These are phyloP conservation scores for Pholiota conissans DNA, from an alignment of 768 basidiomycete genomes.

Conservation along the genomic window DNA sequence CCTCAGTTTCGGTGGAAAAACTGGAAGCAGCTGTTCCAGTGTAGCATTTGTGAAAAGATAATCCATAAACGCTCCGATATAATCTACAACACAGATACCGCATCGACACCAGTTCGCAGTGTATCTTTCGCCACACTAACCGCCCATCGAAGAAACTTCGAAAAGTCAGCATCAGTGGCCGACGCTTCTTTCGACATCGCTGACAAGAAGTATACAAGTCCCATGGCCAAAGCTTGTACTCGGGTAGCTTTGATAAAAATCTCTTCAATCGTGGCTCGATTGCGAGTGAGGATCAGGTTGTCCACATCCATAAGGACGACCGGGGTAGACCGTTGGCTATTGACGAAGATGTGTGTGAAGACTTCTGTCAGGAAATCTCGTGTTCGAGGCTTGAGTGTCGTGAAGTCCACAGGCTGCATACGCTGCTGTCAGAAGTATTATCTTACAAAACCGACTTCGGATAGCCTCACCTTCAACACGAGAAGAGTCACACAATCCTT, in stretches of 20 bases:
- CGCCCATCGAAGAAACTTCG: slow-evolving; percentile 65
- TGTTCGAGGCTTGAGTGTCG: slow-evolving; percentile 62
- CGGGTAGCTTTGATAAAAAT: slow-evolving; percentile 76
- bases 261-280: slow-evolving; percentile 68
- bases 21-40: slow-evolving; percentile 67
- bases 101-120: slow-evolving; percentile 61
- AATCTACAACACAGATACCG: slow-evolving; percentile 36
- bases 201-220: slow-evolving; percentile 71
- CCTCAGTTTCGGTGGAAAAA: slow-evolving; percentile 77
- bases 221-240: slow-evolving; percentile 67
- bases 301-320: slow-evolving; percentile 40
- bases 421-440: background rate
- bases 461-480: slow-evolving; percentile 74
- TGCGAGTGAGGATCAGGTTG: slow-evolving; percentile 42
- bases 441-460: background rate
- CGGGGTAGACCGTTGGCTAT: slow-evolving; percentile 75
- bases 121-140: slow-evolving; percentile 67
- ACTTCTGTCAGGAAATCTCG: slow-evolving; percentile 69
- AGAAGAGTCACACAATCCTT: slow-evolving; percentile 75
- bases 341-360: slow-evolving; percentile 67
- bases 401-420: slow-evolving; percentile 85
- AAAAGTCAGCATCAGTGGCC: slow-evolving; percentile 30
- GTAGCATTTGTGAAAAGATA: slow-evolving; percentile 62
- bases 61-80: background rate
- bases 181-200: slow-evolving; percentile 33